Base-by-base conservation (phyloP, 2,329 filamentous ascomycete species). In the Lecanicillium sp. region DNA sequence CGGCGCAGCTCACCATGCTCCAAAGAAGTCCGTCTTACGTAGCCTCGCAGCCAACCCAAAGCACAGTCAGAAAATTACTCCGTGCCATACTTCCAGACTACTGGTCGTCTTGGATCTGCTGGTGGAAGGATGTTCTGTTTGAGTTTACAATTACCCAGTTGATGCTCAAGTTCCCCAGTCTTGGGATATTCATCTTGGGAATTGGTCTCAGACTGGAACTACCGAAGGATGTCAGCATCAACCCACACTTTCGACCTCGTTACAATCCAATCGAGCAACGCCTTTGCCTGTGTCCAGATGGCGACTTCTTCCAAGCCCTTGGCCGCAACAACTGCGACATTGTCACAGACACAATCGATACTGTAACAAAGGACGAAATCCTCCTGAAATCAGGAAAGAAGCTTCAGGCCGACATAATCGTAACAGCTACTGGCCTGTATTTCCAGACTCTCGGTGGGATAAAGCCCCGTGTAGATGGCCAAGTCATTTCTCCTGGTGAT, bases 1-100 rank as follows among this genome's bases (percentile, higher is more conserved):
- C 82, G 7, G 61, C 60, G 5, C 69, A 73, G 7, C 78, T 85
- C 15, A 88, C 83, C 2, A 85, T 88, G 73, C 68, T 90, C 5
- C 85, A 90, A 60, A 75, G 85, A 35, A 85, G 77, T 34, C 85
- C 85, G 0, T 71, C 70, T 2, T 87, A 85, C 51, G 68, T 88
- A 37, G 48, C 82, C 41, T 62, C 68, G 13, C 45, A 73, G 5
- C 64, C 70, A 0, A 63, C 69, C 28, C 50, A 53, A 17, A 61
- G 62, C 40, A 35, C 46, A 3, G 40, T 63, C 4, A 51, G 59
- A 28, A 53, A 46, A 9, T 45, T 60, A 3, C 43, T 70, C 8
- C 63, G 58, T 9, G 54, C 53, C 9, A 52, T 64, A 5, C 48
- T 78, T 13, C 71, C 71, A 7, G 32, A 51, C 5, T 64, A 62